These are phyloP conservation scores for Hanseniaspora vineae DNA, from an alignment of 805 yeast species.

Conservation along the genomic window DNA sequence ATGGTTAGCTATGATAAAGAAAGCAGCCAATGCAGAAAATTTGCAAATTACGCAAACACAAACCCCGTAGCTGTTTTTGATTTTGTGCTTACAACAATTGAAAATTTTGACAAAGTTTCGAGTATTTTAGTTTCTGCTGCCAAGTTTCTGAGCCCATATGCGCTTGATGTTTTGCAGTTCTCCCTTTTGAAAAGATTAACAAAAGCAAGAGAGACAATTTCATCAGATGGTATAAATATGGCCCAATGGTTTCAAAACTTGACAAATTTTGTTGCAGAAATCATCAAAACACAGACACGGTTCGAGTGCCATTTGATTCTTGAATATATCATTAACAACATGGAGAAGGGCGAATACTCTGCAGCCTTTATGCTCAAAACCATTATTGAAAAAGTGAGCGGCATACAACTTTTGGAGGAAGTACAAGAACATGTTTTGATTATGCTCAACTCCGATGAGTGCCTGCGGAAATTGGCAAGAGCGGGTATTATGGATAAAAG, in stretches of 20 bases:
- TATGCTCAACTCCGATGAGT: slow-evolving; percentile 49
- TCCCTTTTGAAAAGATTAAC: slow-evolving; percentile 62
- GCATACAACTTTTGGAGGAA: slow-evolving; percentile 58
- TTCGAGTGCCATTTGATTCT: slow-evolving; percentile 56
- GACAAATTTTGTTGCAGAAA: slow-evolving; percentile 63
- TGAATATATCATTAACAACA: slow-evolving; percentile 43
- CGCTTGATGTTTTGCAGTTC: slow-evolving; percentile 76
- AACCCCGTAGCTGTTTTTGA: slow-evolving; percentile 72
- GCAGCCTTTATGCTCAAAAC: slow-evolving; percentile 46
- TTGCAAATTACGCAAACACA: slow-evolving; percentile 58
- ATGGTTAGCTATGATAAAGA: slow-evolving; percentile 74
- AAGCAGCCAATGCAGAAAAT: slow-evolving; percentile 52
- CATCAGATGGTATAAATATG: slow-evolving; percentile 68
- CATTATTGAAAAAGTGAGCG: slow-evolving; percentile 59
- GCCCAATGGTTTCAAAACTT: slow-evolving; percentile 79
- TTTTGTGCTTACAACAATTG: slow-evolving; percentile 67
- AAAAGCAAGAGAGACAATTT: slow-evolving; percentile 51
- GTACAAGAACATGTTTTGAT: slow-evolving; percentile 53
- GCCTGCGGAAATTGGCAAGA: slow-evolving; percentile 43
- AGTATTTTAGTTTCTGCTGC: slow-evolving; percentile 71
- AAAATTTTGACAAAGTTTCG: slow-evolving; percentile 80
- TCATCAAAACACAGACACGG: slow-evolving; percentile 38
- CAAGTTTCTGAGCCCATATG: slow-evolving; percentile 55
- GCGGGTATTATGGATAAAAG: slow-evolving; percentile 41
- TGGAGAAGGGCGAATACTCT: slow-evolving; percentile 45